phyloP scores from a whole-genome alignment of 2,329 filamentous ascomycete genomes.

The Nemania serpens region DNA sequence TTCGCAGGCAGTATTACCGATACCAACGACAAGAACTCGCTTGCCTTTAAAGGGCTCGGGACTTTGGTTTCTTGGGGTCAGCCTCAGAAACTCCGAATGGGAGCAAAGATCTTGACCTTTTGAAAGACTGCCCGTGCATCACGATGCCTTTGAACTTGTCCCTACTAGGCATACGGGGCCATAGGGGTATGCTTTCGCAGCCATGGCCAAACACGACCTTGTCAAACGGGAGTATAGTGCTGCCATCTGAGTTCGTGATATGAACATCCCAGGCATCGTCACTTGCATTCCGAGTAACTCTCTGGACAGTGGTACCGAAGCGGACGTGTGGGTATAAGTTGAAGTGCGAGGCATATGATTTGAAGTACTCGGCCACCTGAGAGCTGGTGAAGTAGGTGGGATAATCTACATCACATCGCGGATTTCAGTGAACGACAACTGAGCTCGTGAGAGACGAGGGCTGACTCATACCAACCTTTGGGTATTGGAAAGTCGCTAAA shows the following conservation, averaged over 20 bases:
- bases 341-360: conserved; percentile 30
- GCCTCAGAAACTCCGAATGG: background rate
- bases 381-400: conserved; percentile 22
- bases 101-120: conserved; percentile 14
- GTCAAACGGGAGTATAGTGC: conserved; percentile 23
- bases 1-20: conserved; percentile 33
- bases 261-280: conserved; percentile 29
- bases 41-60: conserved; percentile 25
- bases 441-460: background rate
- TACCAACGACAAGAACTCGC: conserved; percentile 30
- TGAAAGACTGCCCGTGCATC: conserved; percentile 33
- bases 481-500: conserved; percentile 32
- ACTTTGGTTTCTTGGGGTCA: conserved; percentile 3
- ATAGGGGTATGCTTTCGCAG: conserved; percentile 22
- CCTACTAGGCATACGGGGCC: conserved; percentile 27
- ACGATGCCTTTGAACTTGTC: conserved; percentile 29
- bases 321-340: conserved; percentile 24
- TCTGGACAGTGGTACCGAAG: conserved; percentile 28
- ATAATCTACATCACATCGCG: conserved; percentile 16
- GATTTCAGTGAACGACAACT: background rate
- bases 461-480: conserved; percentile 21
- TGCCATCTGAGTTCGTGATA: conserved; percentile 21
- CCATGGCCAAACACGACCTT: conserved; percentile 32
- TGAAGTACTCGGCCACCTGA: conserved; percentile 26
- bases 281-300: conserved; percentile 25